Evolutionary conservation across 306 rosid species (phyloP).

Genomic region (Dalbergia oliveri): DNA sequence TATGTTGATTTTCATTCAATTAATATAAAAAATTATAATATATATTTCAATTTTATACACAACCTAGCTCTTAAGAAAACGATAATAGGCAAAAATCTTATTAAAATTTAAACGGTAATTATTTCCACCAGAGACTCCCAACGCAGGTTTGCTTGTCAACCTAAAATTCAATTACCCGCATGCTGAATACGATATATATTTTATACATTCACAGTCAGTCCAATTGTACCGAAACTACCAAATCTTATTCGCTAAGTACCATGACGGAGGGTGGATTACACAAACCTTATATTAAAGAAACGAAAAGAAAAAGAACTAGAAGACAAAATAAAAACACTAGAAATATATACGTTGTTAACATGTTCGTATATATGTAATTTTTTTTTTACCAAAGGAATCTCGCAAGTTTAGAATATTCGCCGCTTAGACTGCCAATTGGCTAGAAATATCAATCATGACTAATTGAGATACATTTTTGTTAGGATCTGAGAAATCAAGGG

Average conservation of each 20-base stretch:
- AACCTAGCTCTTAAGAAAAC: background rate
- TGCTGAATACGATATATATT: background rate
- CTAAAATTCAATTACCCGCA: conserved; percentile 46
- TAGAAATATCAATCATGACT: background rate
- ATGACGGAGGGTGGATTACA: background rate
- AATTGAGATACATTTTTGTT: background rate
- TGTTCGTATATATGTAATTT: background rate
- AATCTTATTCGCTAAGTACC: conserved; percentile 1
- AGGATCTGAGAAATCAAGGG: background rate
- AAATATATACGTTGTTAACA: background rate
- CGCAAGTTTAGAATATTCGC: background rate
- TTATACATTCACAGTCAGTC: background rate
- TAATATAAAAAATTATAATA: background rate
- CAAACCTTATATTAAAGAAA: background rate
- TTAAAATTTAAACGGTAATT: background rate
- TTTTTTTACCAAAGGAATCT: conserved; percentile 6
- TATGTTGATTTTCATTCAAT: background rate
- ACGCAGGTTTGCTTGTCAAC: conserved; percentile 43
- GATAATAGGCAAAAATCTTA: background rate
- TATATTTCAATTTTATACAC: background rate
- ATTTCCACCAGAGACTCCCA: conserved; percentile 9
- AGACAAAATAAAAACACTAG: background rate
- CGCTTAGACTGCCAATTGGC: background rate
- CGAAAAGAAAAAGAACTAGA: background rate
- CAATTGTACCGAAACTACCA: background rate